Percentiles rank a stretch among this genome's conserved stretches.
Conservation (phyloP, 2,329 filamentous ascomycete species). For the Monosporascus cannonballus region DNA sequence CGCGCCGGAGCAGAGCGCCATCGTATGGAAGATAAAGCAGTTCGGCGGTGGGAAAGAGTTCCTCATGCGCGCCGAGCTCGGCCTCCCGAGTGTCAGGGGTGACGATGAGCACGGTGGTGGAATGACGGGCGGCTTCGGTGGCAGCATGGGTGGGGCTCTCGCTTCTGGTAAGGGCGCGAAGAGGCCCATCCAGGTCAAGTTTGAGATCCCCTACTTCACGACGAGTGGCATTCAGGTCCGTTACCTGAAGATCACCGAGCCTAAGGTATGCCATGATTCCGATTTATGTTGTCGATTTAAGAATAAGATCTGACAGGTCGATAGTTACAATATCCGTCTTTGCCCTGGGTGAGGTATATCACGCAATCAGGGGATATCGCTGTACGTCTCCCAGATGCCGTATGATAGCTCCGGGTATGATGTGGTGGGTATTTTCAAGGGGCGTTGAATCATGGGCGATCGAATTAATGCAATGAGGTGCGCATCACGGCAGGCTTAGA, state of each 20-base stretch:
- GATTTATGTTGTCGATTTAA: not conserved
- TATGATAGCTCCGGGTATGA: constrained; percentile 34
- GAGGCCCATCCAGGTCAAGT: constrained; percentile 96
- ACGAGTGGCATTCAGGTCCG: constrained; percentile 97
- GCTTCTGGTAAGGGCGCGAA: constrained; percentile 81
- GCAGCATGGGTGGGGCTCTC: constrained; percentile 83
- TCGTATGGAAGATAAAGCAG: constrained; percentile 99
- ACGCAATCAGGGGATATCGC: constrained; percentile 97
- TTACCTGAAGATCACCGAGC: constrained; percentile 98
- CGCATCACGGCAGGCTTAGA: constrained; percentile 13
- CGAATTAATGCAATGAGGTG: constrained; percentile 8
- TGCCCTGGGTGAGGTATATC: constrained; percentile 98
- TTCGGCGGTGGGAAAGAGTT: constrained; percentile 99
- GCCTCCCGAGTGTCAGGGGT: constrained; percentile 86
- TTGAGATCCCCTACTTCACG: constrained; percentile 99
- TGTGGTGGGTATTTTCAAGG: constrained; percentile 4
- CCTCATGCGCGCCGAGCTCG: constrained; percentile 94
- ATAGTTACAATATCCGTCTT: constrained; percentile 92
- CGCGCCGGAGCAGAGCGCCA: constrained; percentile 92
- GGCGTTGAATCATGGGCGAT: not conserved
- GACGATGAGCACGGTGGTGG: constrained; percentile 94
- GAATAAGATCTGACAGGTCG: not conserved
- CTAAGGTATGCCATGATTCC: constrained; percentile 65
- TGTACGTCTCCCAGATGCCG: constrained; percentile 85
- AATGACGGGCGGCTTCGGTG: constrained; percentile 96